These are phyloP conservation scores for Ophiostoma novo-ulmi DNA, from an alignment of 2,329 filamentous ascomycete species.

Conservation along the genomic window DNA sequence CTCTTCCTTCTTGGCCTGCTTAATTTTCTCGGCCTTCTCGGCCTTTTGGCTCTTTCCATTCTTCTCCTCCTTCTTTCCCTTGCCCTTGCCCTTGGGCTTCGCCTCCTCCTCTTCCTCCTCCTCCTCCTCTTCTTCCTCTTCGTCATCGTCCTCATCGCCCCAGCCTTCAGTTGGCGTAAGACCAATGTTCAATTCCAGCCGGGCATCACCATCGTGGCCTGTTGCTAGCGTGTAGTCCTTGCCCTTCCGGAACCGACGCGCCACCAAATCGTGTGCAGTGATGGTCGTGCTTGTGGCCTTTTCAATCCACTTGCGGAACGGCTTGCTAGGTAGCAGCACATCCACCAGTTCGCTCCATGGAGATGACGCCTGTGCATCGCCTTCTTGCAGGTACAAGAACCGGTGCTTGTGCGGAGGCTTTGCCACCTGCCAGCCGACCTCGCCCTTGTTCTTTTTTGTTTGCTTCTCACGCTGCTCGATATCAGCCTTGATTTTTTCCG, in stretches of 20 bases:
- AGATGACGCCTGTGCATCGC: constrained; percentile 41
- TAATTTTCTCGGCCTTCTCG: constrained; percentile 21
- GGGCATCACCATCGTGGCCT: constrained; percentile 69
- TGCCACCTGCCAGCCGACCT: constrained; percentile 67
- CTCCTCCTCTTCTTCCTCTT: constrained; percentile 38
- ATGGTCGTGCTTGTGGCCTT: constrained; percentile 72
- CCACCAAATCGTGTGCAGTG: constrained; percentile 70
- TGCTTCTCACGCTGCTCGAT: constrained; percentile 60
- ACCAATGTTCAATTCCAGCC: constrained; percentile 80
- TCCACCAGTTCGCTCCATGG: constrained; percentile 75
- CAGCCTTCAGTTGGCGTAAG: constrained; percentile 82
- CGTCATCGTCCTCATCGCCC: constrained; percentile 54
- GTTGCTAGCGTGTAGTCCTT: constrained; percentile 91
- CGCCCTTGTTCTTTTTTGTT: constrained; percentile 37
- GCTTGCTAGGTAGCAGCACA: constrained; percentile 72
- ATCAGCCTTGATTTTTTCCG: constrained; percentile 63
- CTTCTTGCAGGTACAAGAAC: constrained; percentile 71
- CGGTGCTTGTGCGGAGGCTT: constrained; percentile 92
- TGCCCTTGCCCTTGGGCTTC: constrained; percentile 27
- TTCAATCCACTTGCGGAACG: constrained; percentile 86
- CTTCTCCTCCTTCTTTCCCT: constrained; percentile 19
- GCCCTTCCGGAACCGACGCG: constrained; percentile 79
- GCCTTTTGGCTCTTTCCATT: neutral
- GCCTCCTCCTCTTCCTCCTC: constrained; percentile 30
- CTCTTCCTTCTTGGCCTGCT: constrained; percentile 30